These are phyloP conservation scores for Conticribra weissflogii DNA, from an alignment of 108 stramenopile species.

Conservation along the genomic window DNA sequence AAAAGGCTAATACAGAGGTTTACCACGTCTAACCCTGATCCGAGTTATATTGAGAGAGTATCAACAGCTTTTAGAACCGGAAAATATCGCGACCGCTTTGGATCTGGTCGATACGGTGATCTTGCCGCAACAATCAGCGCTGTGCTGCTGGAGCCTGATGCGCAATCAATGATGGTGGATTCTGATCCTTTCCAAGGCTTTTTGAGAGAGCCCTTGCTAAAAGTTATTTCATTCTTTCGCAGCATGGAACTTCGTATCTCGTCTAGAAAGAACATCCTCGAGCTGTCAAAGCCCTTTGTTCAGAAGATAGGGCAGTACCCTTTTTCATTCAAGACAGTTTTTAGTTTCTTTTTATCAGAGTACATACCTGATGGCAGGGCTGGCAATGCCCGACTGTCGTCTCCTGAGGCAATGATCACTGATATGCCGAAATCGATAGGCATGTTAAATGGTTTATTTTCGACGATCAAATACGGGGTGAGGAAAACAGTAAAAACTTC, in stretches of 20 bases:
- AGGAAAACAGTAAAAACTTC: no score
- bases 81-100: conserved; percentile 19
- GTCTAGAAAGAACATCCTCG: conserved; percentile 15
- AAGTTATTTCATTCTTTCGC: conserved; percentile 57
- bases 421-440: conserved; percentile 46
- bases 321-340: no score
- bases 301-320: conserved; percentile 54
- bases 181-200: conserved; percentile 60
- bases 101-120: conserved; percentile 63
- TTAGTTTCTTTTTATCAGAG: conserved; percentile 57
- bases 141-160: conserved; percentile 64
- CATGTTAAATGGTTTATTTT: background rate
- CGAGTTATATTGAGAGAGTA: conserved; percentile 46
- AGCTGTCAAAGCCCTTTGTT: conserved; percentile 24
- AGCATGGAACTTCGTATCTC: conserved; percentile 44
- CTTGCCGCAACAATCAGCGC: conserved; percentile 64
- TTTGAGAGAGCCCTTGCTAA: conserved; percentile 58
- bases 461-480: no score
- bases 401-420: conserved; percentile 38
- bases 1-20: conserved; percentile 55
- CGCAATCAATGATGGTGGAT: conserved; percentile 46
- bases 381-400: conserved; percentile 34
- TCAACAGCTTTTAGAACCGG: conserved; percentile 11
- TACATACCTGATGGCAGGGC: conserved; percentile 46
- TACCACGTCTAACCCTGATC: conserved; percentile 52